A percentile compares a stretch with the other conserved stretches of the same genome.
Conservation (phyloP, 768 basidiomycete species). For the Podaxis rugospora region DNA sequence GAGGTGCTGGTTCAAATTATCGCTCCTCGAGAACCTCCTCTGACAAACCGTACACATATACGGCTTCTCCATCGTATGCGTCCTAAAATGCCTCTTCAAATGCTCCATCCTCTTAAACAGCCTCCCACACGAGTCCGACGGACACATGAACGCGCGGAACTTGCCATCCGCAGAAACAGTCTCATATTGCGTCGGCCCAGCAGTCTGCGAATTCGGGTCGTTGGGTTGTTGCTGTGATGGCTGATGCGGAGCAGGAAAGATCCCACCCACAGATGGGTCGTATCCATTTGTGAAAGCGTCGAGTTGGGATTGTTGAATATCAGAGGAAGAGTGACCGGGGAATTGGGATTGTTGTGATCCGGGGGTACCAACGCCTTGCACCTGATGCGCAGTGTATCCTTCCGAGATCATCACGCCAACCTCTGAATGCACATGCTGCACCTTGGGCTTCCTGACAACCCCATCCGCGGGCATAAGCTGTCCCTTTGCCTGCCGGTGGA, state of each 20-base stretch:
- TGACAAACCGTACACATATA: slow-evolving; percentile 70
- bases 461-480: slow-evolving; percentile 38
- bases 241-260: background rate
- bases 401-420: slow-evolving; percentile 29
- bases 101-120: slow-evolving; percentile 93
- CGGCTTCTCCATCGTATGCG: slow-evolving; percentile 87
- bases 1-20: slow-evolving; percentile 84
- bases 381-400: slow-evolving; percentile 18
- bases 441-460: slow-evolving; percentile 25
- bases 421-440: slow-evolving; percentile 24
- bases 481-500: slow-evolving; percentile 55
- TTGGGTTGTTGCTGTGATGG: background rate
- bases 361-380: background rate
- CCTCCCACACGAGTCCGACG: slow-evolving; percentile 77
- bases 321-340: background rate
- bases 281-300: background rate
- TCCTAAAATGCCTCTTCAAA: slow-evolving; percentile 80
- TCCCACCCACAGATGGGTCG: background rate
- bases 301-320: background rate
- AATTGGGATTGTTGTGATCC: slow-evolving; percentile 13
- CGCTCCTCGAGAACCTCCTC: slow-evolving; percentile 84
- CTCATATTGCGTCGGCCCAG: slow-evolving; percentile 25
- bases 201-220: slow-evolving; percentile 8
- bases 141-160: slow-evolving; percentile 74
- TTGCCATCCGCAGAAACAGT: slow-evolving; percentile 30